A percentile compares a stretch with the other conserved stretches of the same genome.
Evolutionary conservation across 1,284 basidiomycete species (phyloP).

Genomic region (Apiotrichum montevideense): DNA sequence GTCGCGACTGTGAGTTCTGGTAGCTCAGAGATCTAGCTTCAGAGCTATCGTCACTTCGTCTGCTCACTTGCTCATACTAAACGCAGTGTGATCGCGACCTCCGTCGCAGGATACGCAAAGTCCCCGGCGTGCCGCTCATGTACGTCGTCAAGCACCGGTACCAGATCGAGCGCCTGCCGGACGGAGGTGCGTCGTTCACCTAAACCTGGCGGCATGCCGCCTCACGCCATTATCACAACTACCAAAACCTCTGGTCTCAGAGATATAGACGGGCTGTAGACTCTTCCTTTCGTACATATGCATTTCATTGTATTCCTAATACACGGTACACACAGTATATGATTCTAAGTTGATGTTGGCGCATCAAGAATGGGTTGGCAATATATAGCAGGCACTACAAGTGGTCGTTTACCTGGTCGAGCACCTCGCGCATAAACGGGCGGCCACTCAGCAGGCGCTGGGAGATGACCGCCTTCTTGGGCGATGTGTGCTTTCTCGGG

Average conservation of each 20-base stretch:
- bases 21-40: too few species aligned
- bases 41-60: not conserved
- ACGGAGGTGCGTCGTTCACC: conserved; percentile 45
- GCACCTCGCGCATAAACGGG: conserved; percentile 25
- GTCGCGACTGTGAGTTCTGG: conserved; percentile 65
- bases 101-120: conserved; percentile 80
- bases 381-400: not conserved
- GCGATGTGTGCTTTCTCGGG: too few species aligned
- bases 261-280: not conserved
- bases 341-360: not conserved
- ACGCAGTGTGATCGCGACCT: conserved; percentile 81
- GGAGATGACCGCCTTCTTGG: conserved; percentile 1
- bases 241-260: not conserved
- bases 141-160: conserved; percentile 86
- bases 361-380: not conserved
- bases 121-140: conserved; percentile 93
- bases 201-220: conserved; percentile 1
- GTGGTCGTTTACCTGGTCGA: conserved; percentile 11
- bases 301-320: conserved; percentile 15
- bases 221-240: not conserved
- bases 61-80: not conserved
- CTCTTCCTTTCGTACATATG: conserved; percentile 4
- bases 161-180: conserved; percentile 86
- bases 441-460: conserved; percentile 3
- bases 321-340: not conserved